phyloP scores from a whole-genome alignment of 306 rosid genomes.

The Mimosa bimucronata region DNA sequence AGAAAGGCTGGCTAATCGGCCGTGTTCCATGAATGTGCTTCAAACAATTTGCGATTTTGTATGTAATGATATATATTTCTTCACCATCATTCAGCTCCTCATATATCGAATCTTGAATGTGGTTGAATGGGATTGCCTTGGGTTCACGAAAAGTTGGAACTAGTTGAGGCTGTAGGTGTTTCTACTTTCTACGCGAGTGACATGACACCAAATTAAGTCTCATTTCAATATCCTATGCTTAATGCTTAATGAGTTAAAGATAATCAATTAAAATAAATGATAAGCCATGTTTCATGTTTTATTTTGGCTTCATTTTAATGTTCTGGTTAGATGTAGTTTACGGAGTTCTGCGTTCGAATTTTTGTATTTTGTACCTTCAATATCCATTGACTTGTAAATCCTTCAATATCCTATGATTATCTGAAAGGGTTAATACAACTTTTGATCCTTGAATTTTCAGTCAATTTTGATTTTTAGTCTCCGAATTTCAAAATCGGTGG shows the following conservation, averaged over 20 bases:
- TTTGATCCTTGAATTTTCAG: too few species aligned
- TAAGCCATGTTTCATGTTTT: neutral
- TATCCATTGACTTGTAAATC: neutral
- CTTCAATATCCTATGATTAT: neutral
- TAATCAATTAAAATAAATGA: neutral
- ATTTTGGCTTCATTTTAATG: neutral
- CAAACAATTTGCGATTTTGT: conserved; percentile 46
- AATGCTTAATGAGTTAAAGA: neutral
- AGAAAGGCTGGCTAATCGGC: conserved; percentile 45
- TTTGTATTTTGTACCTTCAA: neutral
- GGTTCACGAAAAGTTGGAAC: neutral
- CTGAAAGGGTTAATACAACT: too few species aligned
- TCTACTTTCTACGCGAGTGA: neutral
- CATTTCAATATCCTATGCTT: neutral
- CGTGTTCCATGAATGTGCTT: conserved; percentile 49
- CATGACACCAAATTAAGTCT: neutral
- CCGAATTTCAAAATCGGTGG: too few species aligned
- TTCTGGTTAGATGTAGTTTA: neutral
- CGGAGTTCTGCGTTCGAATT: neutral
- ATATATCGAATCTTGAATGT: neutral
- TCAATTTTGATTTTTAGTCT: too few species aligned
- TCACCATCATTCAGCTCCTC: conserved; percentile 4
- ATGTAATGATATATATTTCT: conserved; percentile 41
- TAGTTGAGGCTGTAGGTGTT: neutral
- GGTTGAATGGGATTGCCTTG: neutral